These are phyloP conservation scores for Bjerkandera adusta DNA, from an alignment of 1,284 basidiomycete genomes.

Conservation along the genomic window DNA sequence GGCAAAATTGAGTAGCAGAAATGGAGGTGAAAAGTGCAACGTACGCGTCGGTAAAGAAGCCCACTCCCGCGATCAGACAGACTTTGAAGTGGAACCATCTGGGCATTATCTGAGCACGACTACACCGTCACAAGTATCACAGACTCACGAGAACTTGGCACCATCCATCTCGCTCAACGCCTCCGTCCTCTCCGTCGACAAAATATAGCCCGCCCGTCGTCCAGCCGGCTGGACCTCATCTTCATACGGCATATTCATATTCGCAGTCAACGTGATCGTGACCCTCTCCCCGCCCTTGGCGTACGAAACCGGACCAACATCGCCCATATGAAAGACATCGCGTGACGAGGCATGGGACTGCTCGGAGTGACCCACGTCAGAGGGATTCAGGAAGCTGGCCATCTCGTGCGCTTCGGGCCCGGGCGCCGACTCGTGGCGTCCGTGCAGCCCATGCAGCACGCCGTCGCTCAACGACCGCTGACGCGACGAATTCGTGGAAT, in stretches of 20 bases:
- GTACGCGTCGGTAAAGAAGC: slow-evolving; percentile 84
- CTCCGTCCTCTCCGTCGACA: slow-evolving; percentile 30
- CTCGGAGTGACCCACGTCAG: too few species aligned
- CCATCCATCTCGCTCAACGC: slow-evolving; percentile 58
- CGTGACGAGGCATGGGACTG: too few species aligned
- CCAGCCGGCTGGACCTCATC: neutral
- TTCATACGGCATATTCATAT: neutral
- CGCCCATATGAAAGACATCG: too few species aligned
- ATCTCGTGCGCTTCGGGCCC: too few species aligned
- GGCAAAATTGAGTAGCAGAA: neutral
- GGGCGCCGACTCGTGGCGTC: too few species aligned
- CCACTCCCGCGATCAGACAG: slow-evolving; percentile 71
- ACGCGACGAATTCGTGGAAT: too few species aligned
- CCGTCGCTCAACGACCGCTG: too few species aligned
- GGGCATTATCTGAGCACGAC: neutral
- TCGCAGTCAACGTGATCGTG: slow-evolving; percentile 1
- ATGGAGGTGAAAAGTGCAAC: slow-evolving; percentile 2
- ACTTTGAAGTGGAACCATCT: slow-evolving; percentile 64
- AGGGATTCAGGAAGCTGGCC: too few species aligned
- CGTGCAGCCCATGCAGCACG: too few species aligned
- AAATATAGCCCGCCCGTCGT: neutral
- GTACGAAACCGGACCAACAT: too few species aligned
- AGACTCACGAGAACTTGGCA: slow-evolving; percentile 45
- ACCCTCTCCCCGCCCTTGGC: slow-evolving; percentile 1
- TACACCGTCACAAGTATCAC: too few species aligned